A percentile compares a stretch with the other conserved stretches of the same genome.
Conservation (phyloP, 176 grass and related monocot species). For the Thinopyrum elongatum region DNA sequence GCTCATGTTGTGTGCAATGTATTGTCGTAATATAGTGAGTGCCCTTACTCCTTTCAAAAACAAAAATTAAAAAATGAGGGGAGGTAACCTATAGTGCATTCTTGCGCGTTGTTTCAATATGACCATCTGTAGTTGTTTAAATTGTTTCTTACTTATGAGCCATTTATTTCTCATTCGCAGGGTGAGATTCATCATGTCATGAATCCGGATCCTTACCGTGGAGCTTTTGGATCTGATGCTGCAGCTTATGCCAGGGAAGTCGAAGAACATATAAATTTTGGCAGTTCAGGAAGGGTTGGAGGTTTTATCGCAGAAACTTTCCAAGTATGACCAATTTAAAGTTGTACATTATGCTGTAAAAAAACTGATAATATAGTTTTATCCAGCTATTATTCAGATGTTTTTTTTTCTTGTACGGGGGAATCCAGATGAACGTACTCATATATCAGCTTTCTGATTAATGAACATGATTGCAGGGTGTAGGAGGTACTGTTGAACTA, state of each 20-base stretch:
- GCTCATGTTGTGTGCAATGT: neutral
- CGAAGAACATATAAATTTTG: constrained; percentile 79
- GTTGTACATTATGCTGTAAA: neutral
- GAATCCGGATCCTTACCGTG: constrained; percentile 89
- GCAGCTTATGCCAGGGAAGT: constrained; percentile 82
- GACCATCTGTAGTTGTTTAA: neutral
- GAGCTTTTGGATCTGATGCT: constrained; percentile 75
- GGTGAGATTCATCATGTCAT: constrained; percentile 98
- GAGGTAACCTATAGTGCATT: neutral
- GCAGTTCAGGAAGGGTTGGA: constrained; percentile 82
- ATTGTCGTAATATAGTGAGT: neutral
- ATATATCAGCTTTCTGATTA: constrained; percentile 7
- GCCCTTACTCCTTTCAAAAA: too few relatives aligned
- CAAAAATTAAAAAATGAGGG: neutral
- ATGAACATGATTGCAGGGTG: constrained; percentile 50
- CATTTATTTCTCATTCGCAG: constrained; percentile 33
- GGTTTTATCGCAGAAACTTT: constrained; percentile 99
- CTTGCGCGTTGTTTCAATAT: neutral
- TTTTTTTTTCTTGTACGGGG: neutral
- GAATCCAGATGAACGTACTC: neutral
- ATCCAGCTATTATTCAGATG: neutral
- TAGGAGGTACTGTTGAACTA: constrained; percentile 86
- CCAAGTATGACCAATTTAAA: constrained; percentile 48
- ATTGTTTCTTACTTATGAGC: neutral
- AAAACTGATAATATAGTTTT: neutral